Evolutionary conservation across 2,329 filamentous ascomycete genomes (phyloP).

Genomic region (Phaeophleospora eucalypticola): DNA sequence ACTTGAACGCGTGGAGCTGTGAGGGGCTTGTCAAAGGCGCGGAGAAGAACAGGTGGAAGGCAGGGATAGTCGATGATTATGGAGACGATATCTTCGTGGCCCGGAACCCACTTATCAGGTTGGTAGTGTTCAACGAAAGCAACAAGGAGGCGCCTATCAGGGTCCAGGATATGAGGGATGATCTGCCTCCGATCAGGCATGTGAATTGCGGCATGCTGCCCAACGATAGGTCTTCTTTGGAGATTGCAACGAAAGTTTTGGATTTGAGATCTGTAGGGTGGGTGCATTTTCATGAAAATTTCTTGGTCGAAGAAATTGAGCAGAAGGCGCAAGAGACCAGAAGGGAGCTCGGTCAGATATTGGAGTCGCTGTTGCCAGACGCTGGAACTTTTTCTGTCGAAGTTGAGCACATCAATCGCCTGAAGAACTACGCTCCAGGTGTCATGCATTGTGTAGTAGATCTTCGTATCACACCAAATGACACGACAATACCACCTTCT

Average conservation of each 20-base stretch:
- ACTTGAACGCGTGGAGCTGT: conserved; percentile 63
- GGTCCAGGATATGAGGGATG: conserved; percentile 22
- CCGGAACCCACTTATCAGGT: conserved; percentile 5
- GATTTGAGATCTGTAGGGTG: conserved; percentile 49
- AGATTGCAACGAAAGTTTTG: conserved; percentile 45
- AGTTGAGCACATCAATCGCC: conserved; percentile 45
- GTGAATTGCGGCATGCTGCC: conserved; percentile 58
- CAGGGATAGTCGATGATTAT: conserved; percentile 4
- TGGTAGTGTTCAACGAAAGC: conserved; percentile 40
- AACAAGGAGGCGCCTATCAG: conserved; percentile 36
- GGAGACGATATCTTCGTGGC: conserved; percentile 1
- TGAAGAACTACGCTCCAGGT: conserved; percentile 60
- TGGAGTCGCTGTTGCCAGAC: conserved; percentile 10
- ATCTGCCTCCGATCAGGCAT: conserved; percentile 46
- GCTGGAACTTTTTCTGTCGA: background rate
- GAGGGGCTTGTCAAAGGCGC: conserved; percentile 44
- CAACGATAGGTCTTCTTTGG: conserved; percentile 48
- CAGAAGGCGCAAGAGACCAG: conserved; percentile 41
- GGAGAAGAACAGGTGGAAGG: conserved; percentile 38
- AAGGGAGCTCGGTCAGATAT: conserved; percentile 24
- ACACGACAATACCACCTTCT: background rate
- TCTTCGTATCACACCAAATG: conserved; percentile 35
- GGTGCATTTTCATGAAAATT: conserved; percentile 60
- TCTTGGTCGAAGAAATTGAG: conserved; percentile 45
- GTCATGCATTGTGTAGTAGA: conserved; percentile 61